Evolutionary conservation across 495 filamentous ascomycete genomes (phyloP).

Genomic region (Aspergillus hancockii): DNA sequence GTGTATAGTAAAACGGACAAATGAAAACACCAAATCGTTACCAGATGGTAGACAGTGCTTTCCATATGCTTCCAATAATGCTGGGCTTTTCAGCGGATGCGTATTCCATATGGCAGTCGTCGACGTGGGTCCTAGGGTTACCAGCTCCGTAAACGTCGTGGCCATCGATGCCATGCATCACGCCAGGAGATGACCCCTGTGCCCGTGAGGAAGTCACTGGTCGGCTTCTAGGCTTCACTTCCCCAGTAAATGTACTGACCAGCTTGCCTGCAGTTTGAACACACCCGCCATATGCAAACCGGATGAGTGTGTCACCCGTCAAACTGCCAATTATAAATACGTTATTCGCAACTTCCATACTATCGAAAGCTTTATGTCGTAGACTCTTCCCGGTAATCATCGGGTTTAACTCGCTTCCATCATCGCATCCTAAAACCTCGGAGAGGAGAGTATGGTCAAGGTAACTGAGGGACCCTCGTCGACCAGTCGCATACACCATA

Average conservation of each 20-base stretch:
- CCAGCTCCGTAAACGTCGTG: slow-evolving; percentile 33
- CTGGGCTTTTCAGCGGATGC: slow-evolving; percentile 13
- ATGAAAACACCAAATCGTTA: background rate
- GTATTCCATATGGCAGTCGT: slow-evolving; percentile 27
- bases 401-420: slow-evolving; percentile 23
- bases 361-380: slow-evolving; percentile 52
- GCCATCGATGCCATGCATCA: slow-evolving; percentile 46
- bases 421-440: slow-evolving; percentile 46
- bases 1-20: background rate
- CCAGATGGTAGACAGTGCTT: slow-evolving; percentile 1
- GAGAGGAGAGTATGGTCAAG: slow-evolving; percentile 48
- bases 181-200: slow-evolving; percentile 27
- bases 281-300: slow-evolving; percentile 65
- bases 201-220: slow-evolving; percentile 19
- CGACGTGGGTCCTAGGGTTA: slow-evolving; percentile 13
- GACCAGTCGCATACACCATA: slow-evolving; percentile 62
- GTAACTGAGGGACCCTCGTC: slow-evolving; percentile 60
- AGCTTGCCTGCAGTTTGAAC: slow-evolving; percentile 59
- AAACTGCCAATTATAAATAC: slow-evolving; percentile 66
- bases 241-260: slow-evolving; percentile 29
- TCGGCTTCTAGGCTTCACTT: slow-evolving; percentile 18
- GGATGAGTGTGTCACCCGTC: slow-evolving; percentile 64
- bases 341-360: slow-evolving; percentile 54
- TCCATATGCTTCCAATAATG: slow-evolving; percentile 8
- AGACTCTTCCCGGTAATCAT: slow-evolving; percentile 58